Percentiles rank a stretch among this genome's conserved stretches.
These are phyloP conservation scores for Solioccasus polychromus DNA, from an alignment of 768 basidiomycete genomes.

Conservation along the genomic window DNA sequence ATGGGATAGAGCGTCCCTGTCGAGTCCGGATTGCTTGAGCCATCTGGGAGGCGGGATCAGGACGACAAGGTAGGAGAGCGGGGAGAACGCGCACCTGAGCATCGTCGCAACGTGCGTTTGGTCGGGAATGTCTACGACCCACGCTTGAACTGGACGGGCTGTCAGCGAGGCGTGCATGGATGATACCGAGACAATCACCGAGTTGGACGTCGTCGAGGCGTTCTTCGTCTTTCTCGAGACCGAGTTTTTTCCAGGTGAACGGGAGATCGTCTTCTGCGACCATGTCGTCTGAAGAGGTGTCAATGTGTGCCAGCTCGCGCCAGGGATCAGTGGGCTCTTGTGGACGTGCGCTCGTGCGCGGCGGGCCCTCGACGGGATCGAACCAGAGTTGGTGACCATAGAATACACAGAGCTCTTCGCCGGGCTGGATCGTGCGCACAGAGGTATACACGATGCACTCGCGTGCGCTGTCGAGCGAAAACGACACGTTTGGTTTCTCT, in stretches of 20 bases:
- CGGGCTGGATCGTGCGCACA: conserved; percentile 45
- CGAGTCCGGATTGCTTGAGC: conserved; percentile 61
- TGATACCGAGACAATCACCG: conserved; percentile 11
- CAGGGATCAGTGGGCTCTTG: conserved; percentile 3
- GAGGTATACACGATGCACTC: conserved; percentile 67
- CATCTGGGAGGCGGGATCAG: conserved; percentile 44
- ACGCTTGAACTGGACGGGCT: conserved; percentile 55
- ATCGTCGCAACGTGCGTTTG: conserved; percentile 54
- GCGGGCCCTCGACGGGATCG: conserved; percentile 34
- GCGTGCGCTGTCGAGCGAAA: conserved; percentile 46
- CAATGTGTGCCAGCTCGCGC: conserved; percentile 7
- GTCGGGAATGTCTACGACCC: conserved; percentile 75
- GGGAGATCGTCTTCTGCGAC: conserved; percentile 61
- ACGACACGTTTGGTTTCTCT: conserved; percentile 66
- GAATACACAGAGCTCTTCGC: conserved; percentile 79
- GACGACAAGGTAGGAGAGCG: background rate
- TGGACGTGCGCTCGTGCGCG: background rate
- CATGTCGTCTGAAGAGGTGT: conserved; percentile 37
- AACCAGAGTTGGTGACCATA: conserved; percentile 73
- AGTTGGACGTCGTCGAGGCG: conserved; percentile 50
- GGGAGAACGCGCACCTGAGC: conserved; percentile 48
- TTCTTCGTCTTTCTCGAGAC: conserved; percentile 59
- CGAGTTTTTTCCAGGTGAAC: conserved; percentile 58
- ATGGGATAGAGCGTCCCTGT: conserved; percentile 61
- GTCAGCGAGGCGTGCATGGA: background rate